phyloP scores from a whole-genome alignment of 495 filamentous ascomycete genomes.

The Daldinia caldariorum region DNA sequence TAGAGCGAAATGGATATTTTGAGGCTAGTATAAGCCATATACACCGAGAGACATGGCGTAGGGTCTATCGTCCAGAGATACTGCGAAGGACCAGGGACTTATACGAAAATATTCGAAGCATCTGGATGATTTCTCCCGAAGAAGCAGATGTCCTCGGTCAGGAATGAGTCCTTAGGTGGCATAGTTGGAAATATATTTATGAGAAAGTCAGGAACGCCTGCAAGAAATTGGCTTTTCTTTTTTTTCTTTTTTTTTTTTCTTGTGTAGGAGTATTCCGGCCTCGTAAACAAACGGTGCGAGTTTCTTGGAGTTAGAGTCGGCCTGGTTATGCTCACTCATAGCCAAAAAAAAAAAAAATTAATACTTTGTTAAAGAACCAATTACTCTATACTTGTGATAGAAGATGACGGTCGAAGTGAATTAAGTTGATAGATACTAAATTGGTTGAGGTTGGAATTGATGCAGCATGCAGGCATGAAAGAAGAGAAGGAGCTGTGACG shows the following conservation, averaged over 20 bases:
- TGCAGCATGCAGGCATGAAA: background rate
- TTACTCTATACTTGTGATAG: background rate
- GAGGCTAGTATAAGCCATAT: background rate
- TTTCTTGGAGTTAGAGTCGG: too few relatives aligned
- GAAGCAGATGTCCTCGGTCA: background rate
- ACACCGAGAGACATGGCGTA: background rate
- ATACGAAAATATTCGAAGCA: slow-evolving; percentile 7
- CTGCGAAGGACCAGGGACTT: slow-evolving; percentile 1
- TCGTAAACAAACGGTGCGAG: background rate
- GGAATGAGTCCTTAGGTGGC: slow-evolving; percentile 2
- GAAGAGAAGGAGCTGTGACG: background rate
- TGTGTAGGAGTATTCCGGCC: slow-evolving; percentile 1
- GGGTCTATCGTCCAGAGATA: background rate
- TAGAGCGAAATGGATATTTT: background rate
- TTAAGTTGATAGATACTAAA: background rate
- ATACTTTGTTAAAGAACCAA: background rate
- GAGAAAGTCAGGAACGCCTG: background rate
- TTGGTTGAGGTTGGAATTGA: background rate
- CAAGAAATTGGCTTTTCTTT: background rate
- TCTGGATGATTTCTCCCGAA: slow-evolving; percentile 5
- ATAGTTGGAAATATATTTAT: background rate
- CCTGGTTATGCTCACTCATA: too few relatives aligned
- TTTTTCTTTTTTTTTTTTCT: slow-evolving; percentile 5
- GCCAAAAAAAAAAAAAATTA: background rate
- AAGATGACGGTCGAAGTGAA: background rate